Evolutionary conservation across 2,329 filamentous ascomycete species (phyloP).

Genomic region (Neoarthrinium moseri): DNA sequence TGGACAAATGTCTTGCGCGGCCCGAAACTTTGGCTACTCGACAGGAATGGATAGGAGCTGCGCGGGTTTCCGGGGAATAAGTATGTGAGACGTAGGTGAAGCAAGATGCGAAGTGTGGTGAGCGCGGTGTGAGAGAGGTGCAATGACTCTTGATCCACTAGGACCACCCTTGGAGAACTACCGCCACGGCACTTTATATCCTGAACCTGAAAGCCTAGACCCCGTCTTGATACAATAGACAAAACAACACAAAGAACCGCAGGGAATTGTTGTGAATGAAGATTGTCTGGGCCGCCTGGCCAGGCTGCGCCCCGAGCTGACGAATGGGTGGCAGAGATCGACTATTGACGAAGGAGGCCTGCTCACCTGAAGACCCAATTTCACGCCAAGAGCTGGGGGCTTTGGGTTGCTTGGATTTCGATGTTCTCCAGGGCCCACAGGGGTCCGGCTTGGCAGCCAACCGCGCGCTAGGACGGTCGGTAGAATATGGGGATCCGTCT

Average conservation of each 20-base stretch:
- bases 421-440: not conserved
- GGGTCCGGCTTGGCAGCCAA: conserved; percentile 1
- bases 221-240: too few relatives aligned
- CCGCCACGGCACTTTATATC: conserved; percentile 1
- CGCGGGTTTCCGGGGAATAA: not conserved
- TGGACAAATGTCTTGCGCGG: not conserved
- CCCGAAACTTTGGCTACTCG: not conserved
- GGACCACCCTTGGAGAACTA: not conserved
- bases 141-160: too few relatives aligned
- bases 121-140: too few relatives aligned
- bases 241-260: too few relatives aligned
- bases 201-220: too few relatives aligned
- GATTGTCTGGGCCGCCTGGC: not conserved
- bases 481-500: conserved; percentile 5
- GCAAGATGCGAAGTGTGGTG: not conserved
- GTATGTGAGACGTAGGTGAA: conserved; percentile 4
- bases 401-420: conserved; percentile 3
- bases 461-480: conserved; percentile 5
- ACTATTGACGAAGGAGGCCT: conserved; percentile 2
- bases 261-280: too few relatives aligned
- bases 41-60: not conserved
- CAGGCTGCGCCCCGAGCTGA: conserved; percentile 2
- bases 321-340: conserved; percentile 3
- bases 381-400: conserved; percentile 4
- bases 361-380: conserved; percentile 8